Base-by-base conservation (phyloP, 257 asterid species). In the Jacaranda copaia region DNA sequence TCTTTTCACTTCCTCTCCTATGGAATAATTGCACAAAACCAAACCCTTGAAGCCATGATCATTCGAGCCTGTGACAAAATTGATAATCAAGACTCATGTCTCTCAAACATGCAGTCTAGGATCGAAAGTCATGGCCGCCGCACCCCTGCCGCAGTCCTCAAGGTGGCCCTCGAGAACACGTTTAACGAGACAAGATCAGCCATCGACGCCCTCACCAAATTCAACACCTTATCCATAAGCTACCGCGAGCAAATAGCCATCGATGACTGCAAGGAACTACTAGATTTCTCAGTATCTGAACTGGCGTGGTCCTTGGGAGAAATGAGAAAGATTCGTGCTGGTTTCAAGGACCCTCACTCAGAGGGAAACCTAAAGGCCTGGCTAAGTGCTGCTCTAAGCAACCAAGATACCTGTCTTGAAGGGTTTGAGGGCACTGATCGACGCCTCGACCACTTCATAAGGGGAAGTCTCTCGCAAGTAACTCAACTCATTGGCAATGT, bases 361-460 rank as follows among this genome's bases (percentile, higher is more conserved):
- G 90, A 82, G 46, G 97, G 96, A 18, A 93, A 91, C 74, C 88
- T 95, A 1, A 95, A 91, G 86, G 97, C 99, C 0, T 95, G 99
- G 99, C 84, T 95, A 0, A 95, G 99, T 75, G 99, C 98, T 4
- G 98, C 98, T 0, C 83, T 95, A 10, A 90, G 99, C 94, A 95
- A 95, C 81, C 99, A 95, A 79, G 98, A 95, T 76, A 95, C 99
- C 0, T 95, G 99, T 80, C 86, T 95, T 0, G 99, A 95, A 78
- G 99, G 99, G 38, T 95, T 95, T 9, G 93, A 91, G 75, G 99
- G 99, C 38, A 95, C 99, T 0, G 97, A 95, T 38, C 81, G 90
- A 6, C 93, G 83, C 63, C 89, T 93, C 5, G 92, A 90, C 53
- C 82, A 85, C 39, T 93, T 88, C 77, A 76, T 93, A 0, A 81